Conservation (phyloP, 768 basidiomycete genomes). For the Tephrocybe rancida region DNA sequence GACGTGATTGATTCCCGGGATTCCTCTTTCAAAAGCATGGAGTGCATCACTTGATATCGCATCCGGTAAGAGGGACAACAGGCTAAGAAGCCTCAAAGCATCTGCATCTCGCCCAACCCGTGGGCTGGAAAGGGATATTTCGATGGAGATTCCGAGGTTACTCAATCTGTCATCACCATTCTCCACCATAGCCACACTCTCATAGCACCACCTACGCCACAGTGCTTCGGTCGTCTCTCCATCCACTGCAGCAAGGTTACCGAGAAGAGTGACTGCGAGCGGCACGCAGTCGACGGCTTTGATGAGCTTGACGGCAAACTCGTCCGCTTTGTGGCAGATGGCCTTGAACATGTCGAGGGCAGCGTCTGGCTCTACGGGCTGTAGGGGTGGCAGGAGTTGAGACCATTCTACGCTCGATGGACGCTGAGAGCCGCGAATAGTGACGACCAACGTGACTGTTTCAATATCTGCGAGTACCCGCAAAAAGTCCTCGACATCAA, state of each 20-base stretch:
- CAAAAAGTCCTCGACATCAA: slow-evolving; percentile 26
- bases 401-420: slow-evolving; percentile 28
- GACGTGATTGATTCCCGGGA: slow-evolving; percentile 21
- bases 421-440: slow-evolving; percentile 31
- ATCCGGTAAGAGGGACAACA: slow-evolving; percentile 31
- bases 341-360: slow-evolving; percentile 25
- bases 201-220: slow-evolving; percentile 31
- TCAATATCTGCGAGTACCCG: slow-evolving; percentile 20
- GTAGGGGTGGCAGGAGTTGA: slow-evolving; percentile 24
- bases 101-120: slow-evolving; percentile 26
- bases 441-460: slow-evolving; percentile 26
- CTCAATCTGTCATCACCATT: slow-evolving; percentile 26
- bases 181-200: slow-evolving; percentile 29
- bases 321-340: slow-evolving; percentile 25
- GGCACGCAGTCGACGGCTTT: slow-evolving; percentile 33
- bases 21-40: slow-evolving; percentile 15
- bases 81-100: slow-evolving; percentile 25
- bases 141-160: slow-evolving; percentile 32
- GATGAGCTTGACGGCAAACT: slow-evolving; percentile 24
- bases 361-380: slow-evolving; percentile 25
- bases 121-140: slow-evolving; percentile 30
- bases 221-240: slow-evolving; percentile 29
- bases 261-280: slow-evolving; percentile 33
- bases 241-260: slow-evolving; percentile 31
- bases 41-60: slow-evolving; percentile 23